These are phyloP conservation scores for Cryptosporidium muris DNA, from an alignment of 169 alveolate genomes.

Conservation along the genomic window DNA sequence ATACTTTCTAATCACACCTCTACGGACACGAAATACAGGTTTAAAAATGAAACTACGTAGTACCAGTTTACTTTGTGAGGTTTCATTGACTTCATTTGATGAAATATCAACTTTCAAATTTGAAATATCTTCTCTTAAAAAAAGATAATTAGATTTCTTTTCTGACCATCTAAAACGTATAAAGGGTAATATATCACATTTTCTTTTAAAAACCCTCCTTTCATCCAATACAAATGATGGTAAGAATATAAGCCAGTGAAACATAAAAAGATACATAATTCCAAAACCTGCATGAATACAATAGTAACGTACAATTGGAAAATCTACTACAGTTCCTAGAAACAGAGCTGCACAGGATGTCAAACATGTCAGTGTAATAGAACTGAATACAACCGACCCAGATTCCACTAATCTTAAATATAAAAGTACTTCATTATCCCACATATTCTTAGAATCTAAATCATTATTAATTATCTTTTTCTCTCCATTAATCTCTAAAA, in stretches of 20 bases:
- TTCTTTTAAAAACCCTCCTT: slow-evolving; percentile 38
- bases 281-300: slow-evolving; percentile 71
- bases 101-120: neutral
- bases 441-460: slow-evolving; percentile 19
- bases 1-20: slow-evolving; percentile 50
- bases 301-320: slow-evolving; percentile 61
- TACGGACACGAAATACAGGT: slow-evolving; percentile 34
- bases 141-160: slow-evolving; percentile 31
- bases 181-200: slow-evolving; percentile 44
- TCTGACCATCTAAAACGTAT: slow-evolving; percentile 12
- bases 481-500: neutral
- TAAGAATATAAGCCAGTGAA: slow-evolving; percentile 61
- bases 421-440: slow-evolving; percentile 64
- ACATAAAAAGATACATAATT: slow-evolving; percentile 38
- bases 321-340: slow-evolving; percentile 62
- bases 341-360: slow-evolving; percentile 66
- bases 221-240: slow-evolving; percentile 64
- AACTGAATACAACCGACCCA: slow-evolving; percentile 59
- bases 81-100: neutral
- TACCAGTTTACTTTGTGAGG: slow-evolving; percentile 27
- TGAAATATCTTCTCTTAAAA: slow-evolving; percentile 1
- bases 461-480: neutral
- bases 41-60: slow-evolving; percentile 22
- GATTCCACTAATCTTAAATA: slow-evolving; percentile 56
- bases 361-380: slow-evolving; percentile 62